Base-by-base conservation (phyloP, 2,329 filamentous ascomycete genomes). In the Penicillium sp. region DNA sequence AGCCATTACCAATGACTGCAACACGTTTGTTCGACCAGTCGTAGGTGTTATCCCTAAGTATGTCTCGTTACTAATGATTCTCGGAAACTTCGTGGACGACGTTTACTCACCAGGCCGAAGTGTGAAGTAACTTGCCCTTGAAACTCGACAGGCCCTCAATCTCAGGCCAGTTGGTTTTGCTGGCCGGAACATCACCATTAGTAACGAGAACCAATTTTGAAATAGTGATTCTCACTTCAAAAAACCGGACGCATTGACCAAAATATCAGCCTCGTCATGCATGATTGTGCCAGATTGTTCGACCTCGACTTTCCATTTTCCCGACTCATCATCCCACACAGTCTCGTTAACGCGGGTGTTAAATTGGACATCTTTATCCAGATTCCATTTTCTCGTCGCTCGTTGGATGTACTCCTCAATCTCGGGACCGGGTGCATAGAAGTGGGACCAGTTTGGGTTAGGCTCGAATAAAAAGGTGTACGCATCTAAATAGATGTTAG, bases 401-500 rank as follows among this genome's bases (percentile, higher is more conserved):
- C 58, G 54, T 39, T 74, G 63, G 63, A 77, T 73, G 54, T 79
- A 79, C 7, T 73, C 68, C 8, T 69, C 64, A 29, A 79, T 78
- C 58, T 78, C 76, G 6, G 61, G 57, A 1, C 73, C 74, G 5
- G 63, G 64, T 6, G 73, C 71, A 48, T 76, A 78, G 36, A 75
- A 73, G 6, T 70, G 66, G 0, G 67, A 71, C 75, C 75, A 78
- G 42, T 74, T 63, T 1, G 74, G 74, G 30, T 78, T 77, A 2
- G 74, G 74, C 11, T 74, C 72, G 52, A 74, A 78, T 3, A 69
- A 72, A n/a, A 73, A 72, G 9, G 70, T 67, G 51, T 77, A 77
- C 7, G 51, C 40, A 30, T 59, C 49, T 54, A 41, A n/a, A 23
- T 18, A 29, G 6, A 30, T 45, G 43, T 42, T 27, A 41, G 23